Evolutionary conservation across 805 yeast species (phyloP), one percentile per base, ranked within the genome.

Genomic region (Lachancea meyersii): DNA sequence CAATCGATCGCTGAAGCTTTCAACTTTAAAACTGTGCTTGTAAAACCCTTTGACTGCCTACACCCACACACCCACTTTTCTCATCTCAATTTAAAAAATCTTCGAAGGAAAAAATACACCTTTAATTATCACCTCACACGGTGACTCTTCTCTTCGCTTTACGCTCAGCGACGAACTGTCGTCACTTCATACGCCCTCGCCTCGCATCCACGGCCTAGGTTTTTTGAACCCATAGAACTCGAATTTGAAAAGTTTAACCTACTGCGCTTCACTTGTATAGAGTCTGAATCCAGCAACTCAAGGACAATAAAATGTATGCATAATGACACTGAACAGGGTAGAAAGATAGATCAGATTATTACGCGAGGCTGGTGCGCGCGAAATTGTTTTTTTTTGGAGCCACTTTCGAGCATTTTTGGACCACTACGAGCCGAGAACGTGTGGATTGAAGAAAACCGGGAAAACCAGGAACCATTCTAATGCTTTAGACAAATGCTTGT

Each of bases 291-390:
- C 35, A 38, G 34, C 41, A 38, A 38, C 41, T 31, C 41, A 38
- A 38, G 41, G 41, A 38, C 41, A 38, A 34, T 34, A 38, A 38
- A 38, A 38, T 38, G 41, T 38, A 38, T 38, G 41, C 5, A 26
- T 26, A 26, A 14, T 10, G 6, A 26, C 28, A 14, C 10, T 26
- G 4, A 13, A 26, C 4, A 26, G 17, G 19, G 13, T 23, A 14
- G 13, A n/a, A 26, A 26, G 13, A 4, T 10, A 26, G 28, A 26
- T 6, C 13, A 14, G 28, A 10, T 6, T 4, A 4, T 26, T 14
- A 26, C 4, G 13, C 13, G 28, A 14, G 13, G 13, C 4, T 6
- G 10, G 28, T 4, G 4, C 13, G 13, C 4, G 13, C 10, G 13
- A 14, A 26, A 10, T 26, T 5, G 4, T 13, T 13, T 5, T 26